These are phyloP conservation scores for Allodekkera sacchari DNA, from an alignment of 805 yeast genomes.

Conservation along the genomic window DNA sequence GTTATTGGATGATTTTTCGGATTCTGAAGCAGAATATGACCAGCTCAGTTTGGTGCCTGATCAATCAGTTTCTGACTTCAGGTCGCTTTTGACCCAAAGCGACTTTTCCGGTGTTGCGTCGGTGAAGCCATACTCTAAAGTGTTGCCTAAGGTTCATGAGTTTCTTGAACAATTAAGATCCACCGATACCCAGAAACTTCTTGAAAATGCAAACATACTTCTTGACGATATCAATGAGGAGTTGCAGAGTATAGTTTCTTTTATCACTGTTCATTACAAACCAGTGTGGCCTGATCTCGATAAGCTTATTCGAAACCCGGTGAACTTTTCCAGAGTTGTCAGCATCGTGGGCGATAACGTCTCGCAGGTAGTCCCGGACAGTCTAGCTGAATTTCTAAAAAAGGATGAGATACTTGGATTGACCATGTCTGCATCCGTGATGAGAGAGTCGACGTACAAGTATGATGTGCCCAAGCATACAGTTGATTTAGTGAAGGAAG, in stretches of 20 bases:
- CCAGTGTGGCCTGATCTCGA: constrained; percentile 67
- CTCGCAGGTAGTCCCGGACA: constrained; percentile 9
- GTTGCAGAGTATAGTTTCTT: constrained; percentile 38
- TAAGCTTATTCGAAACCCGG: constrained; percentile 50
- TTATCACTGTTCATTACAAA: constrained; percentile 44
- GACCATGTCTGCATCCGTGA: constrained; percentile 51
- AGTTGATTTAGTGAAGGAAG: constrained; percentile 29
- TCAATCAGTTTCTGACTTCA: constrained; percentile 3
- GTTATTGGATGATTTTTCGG: constrained; percentile 33
- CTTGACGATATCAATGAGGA: constrained; percentile 48
- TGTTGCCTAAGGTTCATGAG: constrained; percentile 16
- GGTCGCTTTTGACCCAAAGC: constrained; percentile 6
- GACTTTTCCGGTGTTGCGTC: constrained; percentile 14
- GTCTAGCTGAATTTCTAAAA: constrained; percentile 36
- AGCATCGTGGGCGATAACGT: constrained; percentile 37
- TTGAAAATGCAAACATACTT: constrained; percentile 37
- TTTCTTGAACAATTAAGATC: constrained; percentile 16
- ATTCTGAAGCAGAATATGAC: constrained; percentile 12
- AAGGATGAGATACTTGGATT: constrained; percentile 65
- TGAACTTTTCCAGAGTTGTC: constrained; percentile 51
- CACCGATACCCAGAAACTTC: constrained; percentile 15
- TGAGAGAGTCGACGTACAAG: not conserved
- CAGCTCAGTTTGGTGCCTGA: not conserved
- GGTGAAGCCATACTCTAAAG: constrained; percentile 19
- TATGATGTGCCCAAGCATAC: constrained; percentile 21